Evolutionary conservation across 2,329 filamentous ascomycete species (phyloP).

Genomic region (Raffaelea deltoideospora): DNA sequence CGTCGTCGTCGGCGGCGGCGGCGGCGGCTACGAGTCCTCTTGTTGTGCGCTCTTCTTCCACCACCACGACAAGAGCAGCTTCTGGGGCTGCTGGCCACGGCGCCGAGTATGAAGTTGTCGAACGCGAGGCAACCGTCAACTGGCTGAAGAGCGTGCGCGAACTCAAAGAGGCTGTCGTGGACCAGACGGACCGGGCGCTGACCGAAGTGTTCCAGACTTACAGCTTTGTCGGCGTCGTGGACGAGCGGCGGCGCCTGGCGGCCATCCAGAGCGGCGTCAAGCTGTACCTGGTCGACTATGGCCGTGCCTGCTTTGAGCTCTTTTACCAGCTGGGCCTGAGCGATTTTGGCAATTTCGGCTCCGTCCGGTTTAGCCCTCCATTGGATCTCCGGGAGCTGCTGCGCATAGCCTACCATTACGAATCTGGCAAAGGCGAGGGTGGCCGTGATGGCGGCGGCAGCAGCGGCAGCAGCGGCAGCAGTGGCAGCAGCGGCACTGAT

Average conservation of each 20-base stretch:
- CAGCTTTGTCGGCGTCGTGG: conserved; percentile 87
- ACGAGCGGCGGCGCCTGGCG: conserved; percentile 72
- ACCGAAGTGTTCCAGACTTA: conserved; percentile 78
- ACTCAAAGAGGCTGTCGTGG: conserved; percentile 66
- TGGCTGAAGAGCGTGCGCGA: conserved; percentile 74
- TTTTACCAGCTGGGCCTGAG: conserved; percentile 93
- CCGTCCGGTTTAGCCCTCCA: conserved; percentile 64
- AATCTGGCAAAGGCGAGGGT: conserved; percentile 13
- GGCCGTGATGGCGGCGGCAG: conserved; percentile 38
- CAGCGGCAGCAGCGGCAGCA: conserved; percentile 20
- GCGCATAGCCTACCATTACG: conserved; percentile 52
- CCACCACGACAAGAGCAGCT: no score
- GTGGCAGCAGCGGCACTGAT: conserved; percentile 26
- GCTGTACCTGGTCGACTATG: conserved; percentile 86
- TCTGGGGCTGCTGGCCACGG: no score
- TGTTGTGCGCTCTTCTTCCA: no score
- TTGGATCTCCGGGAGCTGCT: conserved; percentile 59
- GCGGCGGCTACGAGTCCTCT: background rate
- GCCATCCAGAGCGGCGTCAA: conserved; percentile 88
- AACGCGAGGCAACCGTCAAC: conserved; percentile 55
- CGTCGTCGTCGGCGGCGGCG: conserved; percentile 10
- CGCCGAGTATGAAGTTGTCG: conserved; percentile 55
- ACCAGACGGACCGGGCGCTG: conserved; percentile 67
- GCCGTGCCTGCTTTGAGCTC: conserved; percentile 70
- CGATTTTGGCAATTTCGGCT: conserved; percentile 89